Evolutionary conservation across 78 protist genomes (phyloP), one percentile per base, ranked within the genome.

Genomic region (Protostelium mycophagum): DNA sequence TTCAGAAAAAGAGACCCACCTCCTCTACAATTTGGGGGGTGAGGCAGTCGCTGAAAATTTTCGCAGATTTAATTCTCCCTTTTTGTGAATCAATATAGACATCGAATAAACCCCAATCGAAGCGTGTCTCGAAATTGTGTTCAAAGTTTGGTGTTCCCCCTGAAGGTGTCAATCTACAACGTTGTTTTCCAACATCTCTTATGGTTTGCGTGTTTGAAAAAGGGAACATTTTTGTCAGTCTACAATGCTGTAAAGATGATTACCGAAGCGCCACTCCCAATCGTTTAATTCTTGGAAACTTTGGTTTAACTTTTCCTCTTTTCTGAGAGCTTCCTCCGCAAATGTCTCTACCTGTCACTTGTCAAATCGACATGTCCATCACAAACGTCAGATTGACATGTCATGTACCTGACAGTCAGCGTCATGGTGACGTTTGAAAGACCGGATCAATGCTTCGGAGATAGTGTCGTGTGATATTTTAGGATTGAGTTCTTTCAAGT

Each of bases 191-290:
- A 5, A n/a, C n/a, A n/a, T n/a, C n/a, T n/a, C n/a, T n/a, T n/a
- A n/a, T n/a, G n/a, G n/a, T n/a, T n/a, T n/a, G n/a, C n/a, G n/a
- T n/a, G n/a, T n/a, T n/a, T n/a, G n/a, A n/a, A n/a, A n/a, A n/a
- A n/a, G n/a, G n/a, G n/a, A n/a, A n/a, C n/a, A n/a, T n/a, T n/a
- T n/a, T n/a, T n/a, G n/a, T n/a, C n/a, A n/a, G n/a, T n/a, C n/a
- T n/a, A n/a, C n/a, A n/a, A n/a, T n/a, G n/a, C n/a, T n/a, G n/a
- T n/a, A n/a, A n/a, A n/a, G n/a, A n/a, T n/a, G n/a, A 35, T 38
- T 63, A 36, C 94, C 94, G 63, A 37, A 92, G 35, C 94, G 84
- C 94, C 94, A 92, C 23, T 92, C 94, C 94, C 94, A 92, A 16
- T 85, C 84, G 5, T 37, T 38, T 23, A 92, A 37, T 0, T 36